These are phyloP conservation scores for Otatea glauca DNA, from an alignment of 176 grass and related monocot species.

Conservation along the genomic window DNA sequence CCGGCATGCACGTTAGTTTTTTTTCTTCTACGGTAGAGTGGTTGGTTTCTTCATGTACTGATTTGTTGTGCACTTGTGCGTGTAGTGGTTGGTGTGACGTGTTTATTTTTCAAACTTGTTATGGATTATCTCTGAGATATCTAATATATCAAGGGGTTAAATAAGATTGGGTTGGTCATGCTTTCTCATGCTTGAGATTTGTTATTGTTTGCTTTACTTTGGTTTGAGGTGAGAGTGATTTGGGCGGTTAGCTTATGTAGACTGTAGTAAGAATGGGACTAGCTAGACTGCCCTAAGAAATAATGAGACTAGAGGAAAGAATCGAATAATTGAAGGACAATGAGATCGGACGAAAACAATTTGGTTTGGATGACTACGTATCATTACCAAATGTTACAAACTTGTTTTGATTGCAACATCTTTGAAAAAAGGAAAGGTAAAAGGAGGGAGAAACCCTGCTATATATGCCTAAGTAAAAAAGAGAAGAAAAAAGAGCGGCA, in stretches of 20 bases:
- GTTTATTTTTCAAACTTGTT: not conserved
- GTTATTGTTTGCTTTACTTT: not conserved
- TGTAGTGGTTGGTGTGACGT: slow-evolving; percentile 16
- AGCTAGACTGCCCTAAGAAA: not conserved
- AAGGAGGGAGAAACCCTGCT: not conserved
- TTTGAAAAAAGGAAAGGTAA: not conserved
- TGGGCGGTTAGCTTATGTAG: slow-evolving; percentile 9
- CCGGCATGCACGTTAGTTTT: slow-evolving; percentile 2
- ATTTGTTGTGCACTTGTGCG: not conserved
- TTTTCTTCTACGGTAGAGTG: slow-evolving; percentile 24
- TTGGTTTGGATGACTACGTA: slow-evolving; percentile 11
- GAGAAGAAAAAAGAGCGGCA: not conserved
- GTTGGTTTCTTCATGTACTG: not conserved
- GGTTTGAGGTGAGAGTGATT: slow-evolving; percentile 1
- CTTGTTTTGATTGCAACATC: not conserved
- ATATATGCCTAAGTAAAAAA: not conserved
- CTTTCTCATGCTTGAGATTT: slow-evolving; percentile 30
- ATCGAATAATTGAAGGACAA: slow-evolving; percentile 8
- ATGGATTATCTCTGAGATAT: not conserved
- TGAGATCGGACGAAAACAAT: not conserved
- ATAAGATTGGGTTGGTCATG: slow-evolving; percentile 28
- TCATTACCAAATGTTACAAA: not conserved
- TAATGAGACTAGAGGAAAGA: not conserved
- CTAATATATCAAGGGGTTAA: not conserved
- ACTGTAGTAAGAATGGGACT: slow-evolving; percentile 4